A percentile compares a stretch with the other conserved stretches of the same genome.
phyloP scores from a whole-genome alignment of 2,329 filamentous ascomycete species.

The Alternaria sp. region DNA sequence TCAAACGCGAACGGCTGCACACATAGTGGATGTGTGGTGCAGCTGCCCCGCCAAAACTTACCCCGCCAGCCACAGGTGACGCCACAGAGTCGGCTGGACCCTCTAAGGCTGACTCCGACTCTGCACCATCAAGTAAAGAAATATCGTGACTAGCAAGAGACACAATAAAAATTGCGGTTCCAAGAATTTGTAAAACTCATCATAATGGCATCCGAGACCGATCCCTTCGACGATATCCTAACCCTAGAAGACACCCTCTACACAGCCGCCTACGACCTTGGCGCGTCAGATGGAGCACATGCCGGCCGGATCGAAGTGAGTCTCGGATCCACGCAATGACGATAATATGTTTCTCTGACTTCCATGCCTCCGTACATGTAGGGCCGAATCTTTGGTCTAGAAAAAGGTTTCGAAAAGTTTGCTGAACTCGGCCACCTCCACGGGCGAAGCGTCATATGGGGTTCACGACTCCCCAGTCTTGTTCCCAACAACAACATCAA shows the following conservation, averaged over 20 bases:
- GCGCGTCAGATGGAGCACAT: slow-evolving; percentile 75
- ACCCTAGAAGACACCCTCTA: slow-evolving; percentile 77
- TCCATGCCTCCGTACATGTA: too few species aligned
- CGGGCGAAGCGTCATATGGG: slow-evolving; percentile 84
- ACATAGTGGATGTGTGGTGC: slow-evolving; percentile 18
- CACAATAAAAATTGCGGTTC: background rate
- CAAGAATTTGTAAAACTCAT: background rate
- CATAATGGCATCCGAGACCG: slow-evolving; percentile 24
- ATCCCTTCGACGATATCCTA: slow-evolving; percentile 66
- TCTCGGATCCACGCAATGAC: too few species aligned
- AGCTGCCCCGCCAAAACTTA: slow-evolving; percentile 37
- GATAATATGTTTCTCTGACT: too few species aligned
- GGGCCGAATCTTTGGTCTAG: slow-evolving; percentile 87
- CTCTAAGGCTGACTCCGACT: slow-evolving; percentile 3
- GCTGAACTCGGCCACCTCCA: slow-evolving; percentile 80
- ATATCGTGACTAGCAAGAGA: background rate
- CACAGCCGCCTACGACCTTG: slow-evolving; percentile 79
- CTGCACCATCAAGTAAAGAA: background rate
- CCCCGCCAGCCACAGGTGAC: slow-evolving; percentile 27
- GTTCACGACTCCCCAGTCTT: slow-evolving; percentile 65
- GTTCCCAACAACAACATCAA: background rate
- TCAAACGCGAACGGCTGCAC: slow-evolving; percentile 27
- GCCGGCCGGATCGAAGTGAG: slow-evolving; percentile 77
- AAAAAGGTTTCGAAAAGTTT: slow-evolving; percentile 95
- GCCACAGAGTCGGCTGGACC: slow-evolving; percentile 25